These are phyloP conservation scores for Quercus mongolica DNA, from an alignment of 306 rosid genomes.

Conservation along the genomic window DNA sequence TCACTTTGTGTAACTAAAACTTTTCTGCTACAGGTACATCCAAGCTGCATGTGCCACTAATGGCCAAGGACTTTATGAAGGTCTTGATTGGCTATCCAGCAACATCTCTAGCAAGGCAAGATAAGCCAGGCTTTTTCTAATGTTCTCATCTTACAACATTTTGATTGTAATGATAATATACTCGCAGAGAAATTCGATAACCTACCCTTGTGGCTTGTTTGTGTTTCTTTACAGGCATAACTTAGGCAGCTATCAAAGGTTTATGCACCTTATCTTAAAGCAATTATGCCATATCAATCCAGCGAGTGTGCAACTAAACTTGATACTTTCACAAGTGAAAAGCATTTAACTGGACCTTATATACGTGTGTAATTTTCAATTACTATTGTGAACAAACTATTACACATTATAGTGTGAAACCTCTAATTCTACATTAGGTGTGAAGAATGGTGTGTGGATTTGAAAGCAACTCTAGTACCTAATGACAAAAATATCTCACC, in stretches of 20 bases:
- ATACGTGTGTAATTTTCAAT: neutral
- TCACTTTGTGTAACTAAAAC: neutral
- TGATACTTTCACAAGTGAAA: slow-evolving; percentile 1
- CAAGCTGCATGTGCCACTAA: slow-evolving; percentile 49
- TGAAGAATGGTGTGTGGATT: too few species aligned
- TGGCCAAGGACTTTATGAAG: slow-evolving; percentile 75
- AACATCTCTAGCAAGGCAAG: slow-evolving; percentile 62
- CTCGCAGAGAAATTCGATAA: neutral
- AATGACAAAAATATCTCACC: neutral
- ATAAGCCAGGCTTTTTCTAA: slow-evolving; percentile 8
- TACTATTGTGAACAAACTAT: neutral
- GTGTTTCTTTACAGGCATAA: neutral
- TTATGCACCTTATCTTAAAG: neutral
- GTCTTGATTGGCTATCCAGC: slow-evolving; percentile 86
- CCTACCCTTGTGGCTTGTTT: slow-evolving; percentile 6
- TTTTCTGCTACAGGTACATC: slow-evolving; percentile 48
- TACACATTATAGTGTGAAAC: neutral
- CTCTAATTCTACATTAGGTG: neutral
- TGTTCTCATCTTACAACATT: neutral
- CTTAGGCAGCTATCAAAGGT: neutral
- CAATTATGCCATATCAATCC: slow-evolving; percentile 1
- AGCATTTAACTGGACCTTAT: neutral
- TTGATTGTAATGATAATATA: neutral
- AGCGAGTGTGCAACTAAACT: neutral
- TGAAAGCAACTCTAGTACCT: too few species aligned